Conservation (phyloP, 2,329 filamentous ascomycete species). For the Arthrinium phaeospermum region DNA sequence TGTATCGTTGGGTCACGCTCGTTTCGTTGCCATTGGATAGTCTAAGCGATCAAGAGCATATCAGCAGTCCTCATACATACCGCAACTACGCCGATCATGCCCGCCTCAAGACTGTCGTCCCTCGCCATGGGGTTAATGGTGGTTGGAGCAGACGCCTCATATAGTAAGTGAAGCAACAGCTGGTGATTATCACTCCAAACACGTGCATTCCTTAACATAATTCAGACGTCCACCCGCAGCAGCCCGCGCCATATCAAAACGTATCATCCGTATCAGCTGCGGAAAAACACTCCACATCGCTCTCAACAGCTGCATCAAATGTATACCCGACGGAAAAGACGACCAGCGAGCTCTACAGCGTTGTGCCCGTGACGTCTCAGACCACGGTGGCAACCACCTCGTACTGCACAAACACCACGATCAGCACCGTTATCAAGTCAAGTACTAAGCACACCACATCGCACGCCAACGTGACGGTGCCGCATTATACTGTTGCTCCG, state of each 20-base stretch:
- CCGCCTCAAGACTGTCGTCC: conserved; percentile 26
- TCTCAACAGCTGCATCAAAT: neutral
- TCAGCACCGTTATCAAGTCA: conserved; percentile 26
- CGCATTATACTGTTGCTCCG: conserved; percentile 25
- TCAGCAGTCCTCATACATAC: neutral
- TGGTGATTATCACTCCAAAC: neutral
- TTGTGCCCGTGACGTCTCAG: neutral
- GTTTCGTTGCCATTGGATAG: conserved; percentile 28
- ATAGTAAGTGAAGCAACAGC: conserved; percentile 29
- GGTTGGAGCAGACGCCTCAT: conserved; percentile 26
- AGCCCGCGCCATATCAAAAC: conserved; percentile 22
- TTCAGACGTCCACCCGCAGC: conserved; percentile 24
- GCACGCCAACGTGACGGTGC: conserved; percentile 5
- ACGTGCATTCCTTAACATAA: conserved; percentile 20
- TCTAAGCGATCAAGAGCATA: conserved; percentile 16
- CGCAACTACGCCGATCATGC: conserved; percentile 30
- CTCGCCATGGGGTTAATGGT: conserved; percentile 29
- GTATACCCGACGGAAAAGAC: neutral
- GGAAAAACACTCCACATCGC: neutral
- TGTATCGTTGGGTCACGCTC: conserved; percentile 31
- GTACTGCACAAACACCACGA: conserved; percentile 20
- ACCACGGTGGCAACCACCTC: conserved; percentile 18
- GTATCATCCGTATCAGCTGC: conserved; percentile 21
- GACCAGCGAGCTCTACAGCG: conserved; percentile 22
- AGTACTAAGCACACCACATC: conserved; percentile 22